These are phyloP conservation scores for Pseudoscleropodium purum DNA, from an alignment of 225 moss, liverwort and hornwort species.

Conservation along the genomic window DNA sequence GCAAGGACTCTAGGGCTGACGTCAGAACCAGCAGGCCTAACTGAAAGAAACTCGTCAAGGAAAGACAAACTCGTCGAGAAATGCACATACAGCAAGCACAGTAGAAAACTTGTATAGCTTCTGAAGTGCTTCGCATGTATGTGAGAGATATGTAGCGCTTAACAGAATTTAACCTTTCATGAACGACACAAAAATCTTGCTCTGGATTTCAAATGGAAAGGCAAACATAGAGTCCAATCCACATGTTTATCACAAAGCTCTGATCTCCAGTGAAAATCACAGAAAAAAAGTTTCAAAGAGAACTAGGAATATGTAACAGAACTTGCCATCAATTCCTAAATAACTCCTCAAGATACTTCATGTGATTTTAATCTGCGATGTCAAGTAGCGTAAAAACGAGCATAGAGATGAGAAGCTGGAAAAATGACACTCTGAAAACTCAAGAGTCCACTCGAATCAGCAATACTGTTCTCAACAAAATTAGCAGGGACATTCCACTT, in stretches of 20 bases:
- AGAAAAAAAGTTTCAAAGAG: neutral
- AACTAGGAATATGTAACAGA: neutral
- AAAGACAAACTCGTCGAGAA: neutral
- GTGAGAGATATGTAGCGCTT: neutral
- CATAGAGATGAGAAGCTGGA: neutral
- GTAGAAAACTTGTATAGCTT: neutral
- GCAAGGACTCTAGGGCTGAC: slow-evolving; percentile 39
- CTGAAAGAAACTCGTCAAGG: neutral
- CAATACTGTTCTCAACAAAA: neutral
- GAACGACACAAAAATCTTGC: neutral
- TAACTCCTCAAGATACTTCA: neutral
- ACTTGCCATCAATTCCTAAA: neutral
- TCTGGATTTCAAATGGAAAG: neutral
- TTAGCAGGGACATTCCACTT: neutral
- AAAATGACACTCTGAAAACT: neutral
- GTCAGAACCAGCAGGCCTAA: slow-evolving; percentile 38
- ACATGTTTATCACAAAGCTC: too few relatives aligned
- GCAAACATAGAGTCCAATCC: too few relatives aligned
- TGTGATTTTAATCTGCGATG: neutral
- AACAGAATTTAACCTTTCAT: too few relatives aligned
- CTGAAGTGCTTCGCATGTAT: neutral
- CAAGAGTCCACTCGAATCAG: neutral
- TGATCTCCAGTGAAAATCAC: neutral
- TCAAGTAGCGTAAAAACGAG: neutral
- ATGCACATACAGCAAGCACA: neutral